Evolutionary conservation across 164 flowering plant genomes (phyloP).

Genomic region (Hamamelis virginiana): DNA sequence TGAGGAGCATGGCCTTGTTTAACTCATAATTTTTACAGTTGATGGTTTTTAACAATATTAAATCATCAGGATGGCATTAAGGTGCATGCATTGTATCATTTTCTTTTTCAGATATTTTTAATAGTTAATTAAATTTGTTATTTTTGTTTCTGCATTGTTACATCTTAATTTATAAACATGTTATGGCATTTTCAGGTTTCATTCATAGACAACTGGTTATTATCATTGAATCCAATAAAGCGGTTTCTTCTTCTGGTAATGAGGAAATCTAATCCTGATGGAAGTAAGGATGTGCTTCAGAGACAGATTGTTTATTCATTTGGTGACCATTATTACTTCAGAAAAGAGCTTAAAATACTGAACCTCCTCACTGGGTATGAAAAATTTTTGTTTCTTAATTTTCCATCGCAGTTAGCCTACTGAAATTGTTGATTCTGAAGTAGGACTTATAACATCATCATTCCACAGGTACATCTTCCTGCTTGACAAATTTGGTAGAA

Average conservation of each 20-base stretch:
- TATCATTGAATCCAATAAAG: constrained; percentile 66
- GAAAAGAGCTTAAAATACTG: constrained; percentile 87
- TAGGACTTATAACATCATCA: background rate
- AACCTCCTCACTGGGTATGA: constrained; percentile 95
- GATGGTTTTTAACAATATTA: too few relatives aligned
- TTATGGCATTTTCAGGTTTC: constrained; percentile 58
- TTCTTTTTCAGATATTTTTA: background rate
- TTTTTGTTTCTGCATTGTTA: too few relatives aligned
- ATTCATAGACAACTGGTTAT: constrained; percentile 79
- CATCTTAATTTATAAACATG: background rate
- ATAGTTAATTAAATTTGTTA: background rate
- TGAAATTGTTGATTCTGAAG: background rate
- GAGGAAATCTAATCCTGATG: constrained; percentile 58
- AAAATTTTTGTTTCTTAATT: background rate
- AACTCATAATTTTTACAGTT: too few relatives aligned
- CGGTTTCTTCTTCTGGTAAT: constrained; percentile 61
- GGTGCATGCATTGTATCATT: too few relatives aligned
- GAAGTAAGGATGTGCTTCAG: constrained; percentile 32
- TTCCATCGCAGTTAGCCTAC: background rate
- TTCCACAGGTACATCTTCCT: constrained; percentile 72
- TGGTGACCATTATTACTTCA: constrained; percentile 92
- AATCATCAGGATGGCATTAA: too few relatives aligned
- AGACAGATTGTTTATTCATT: constrained; percentile 79
- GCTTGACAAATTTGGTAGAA: constrained; percentile 82
- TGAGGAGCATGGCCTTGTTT: too few relatives aligned